Base-by-base conservation (phyloP, 2,329 filamentous ascomycete genomes). In the Calonectria pteridis region DNA sequence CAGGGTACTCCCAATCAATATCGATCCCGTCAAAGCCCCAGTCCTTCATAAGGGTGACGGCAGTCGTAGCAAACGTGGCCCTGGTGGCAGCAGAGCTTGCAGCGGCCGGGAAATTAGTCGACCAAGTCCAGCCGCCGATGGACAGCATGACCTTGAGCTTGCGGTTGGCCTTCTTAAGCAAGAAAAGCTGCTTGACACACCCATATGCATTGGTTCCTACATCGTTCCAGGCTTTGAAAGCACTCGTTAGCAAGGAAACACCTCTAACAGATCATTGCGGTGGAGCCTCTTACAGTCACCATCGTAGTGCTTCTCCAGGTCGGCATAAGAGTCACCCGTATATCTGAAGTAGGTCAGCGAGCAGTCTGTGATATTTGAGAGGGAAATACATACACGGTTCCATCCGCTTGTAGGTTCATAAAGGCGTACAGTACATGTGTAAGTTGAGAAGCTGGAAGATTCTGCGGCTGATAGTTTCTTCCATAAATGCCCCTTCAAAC, bases 111-210 rank as follows among this genome's bases (percentile, higher is more conserved):
- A 97, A 95, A 81, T 94, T 94, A 76, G 89, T 85, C 0, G 93
- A 94, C 83, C 94, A 96, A 0, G 94, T 95, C 93, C 93, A 96
- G 29, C 95, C 95, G 43, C 95, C 95, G 76, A 97, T 94, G 46
- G 91, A 94, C 1, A 97, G 89, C 26, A 96, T 86, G 2, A 93
- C 88, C 80, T 97, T 96, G 64, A 98, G 84, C 65, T 94, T 90
- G 20, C 94, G 91, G 82, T 97, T 92, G 69, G 88, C 84, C 81
- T 95, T 92, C 85, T 97, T 97, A 59, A 94, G 87, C 3, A 94
- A 85, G 80, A 90, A 94, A 0, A 97, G 87, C 79, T 96, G 94
- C 84, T 96, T 96, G 59, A 95, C 83, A n/a, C 77, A 82, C 91
- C 95, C 95, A 77, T 96, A 96, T 46, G 93, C 90, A 79, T 97